Conservation (phyloP, 2,329 filamentous ascomycete genomes). For the Xylaria sp. region DNA sequence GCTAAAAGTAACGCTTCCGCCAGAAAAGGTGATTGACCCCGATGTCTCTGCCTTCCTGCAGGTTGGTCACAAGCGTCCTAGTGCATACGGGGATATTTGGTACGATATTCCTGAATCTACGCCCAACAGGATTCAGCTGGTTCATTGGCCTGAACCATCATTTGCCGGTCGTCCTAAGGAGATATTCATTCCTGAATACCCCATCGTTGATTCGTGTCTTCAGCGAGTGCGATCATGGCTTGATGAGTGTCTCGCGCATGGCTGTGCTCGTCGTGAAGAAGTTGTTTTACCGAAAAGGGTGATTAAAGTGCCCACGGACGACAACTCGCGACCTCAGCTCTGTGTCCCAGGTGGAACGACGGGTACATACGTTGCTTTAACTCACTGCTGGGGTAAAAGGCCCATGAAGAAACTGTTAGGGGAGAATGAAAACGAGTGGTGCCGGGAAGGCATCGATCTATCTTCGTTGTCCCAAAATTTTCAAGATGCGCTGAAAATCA, state of each 20-base stretch:
- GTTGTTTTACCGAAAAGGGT: slow-evolving; percentile 4
- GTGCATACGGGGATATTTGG: slow-evolving; percentile 2
- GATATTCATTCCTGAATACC: neutral
- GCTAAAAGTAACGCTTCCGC: neutral
- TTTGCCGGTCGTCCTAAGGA: neutral
- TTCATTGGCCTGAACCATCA: slow-evolving; percentile 3
- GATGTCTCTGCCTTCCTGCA: slow-evolving; percentile 9
- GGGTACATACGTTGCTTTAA: slow-evolving; percentile 4
- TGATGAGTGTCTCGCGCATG: slow-evolving; percentile 4
- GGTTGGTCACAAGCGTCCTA: neutral
- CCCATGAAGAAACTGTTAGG: neutral
- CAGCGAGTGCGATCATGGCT: neutral
- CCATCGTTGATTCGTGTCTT: neutral
- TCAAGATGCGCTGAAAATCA: slow-evolving; percentile 36
- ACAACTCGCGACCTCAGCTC: neutral
- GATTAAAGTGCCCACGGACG: neutral
- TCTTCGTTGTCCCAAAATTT: slow-evolving; percentile 34
- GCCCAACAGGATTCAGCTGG: neutral
- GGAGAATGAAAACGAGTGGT: neutral
- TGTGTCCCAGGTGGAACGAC: neutral
- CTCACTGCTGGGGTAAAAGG: neutral
- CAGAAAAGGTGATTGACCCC: neutral
- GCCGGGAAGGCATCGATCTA: neutral
- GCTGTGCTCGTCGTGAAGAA: slow-evolving; percentile 5
- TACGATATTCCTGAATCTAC: slow-evolving; percentile 3